Base-by-base conservation (phyloP, 306 rosid genomes). In the Argentina anserina region DNA sequence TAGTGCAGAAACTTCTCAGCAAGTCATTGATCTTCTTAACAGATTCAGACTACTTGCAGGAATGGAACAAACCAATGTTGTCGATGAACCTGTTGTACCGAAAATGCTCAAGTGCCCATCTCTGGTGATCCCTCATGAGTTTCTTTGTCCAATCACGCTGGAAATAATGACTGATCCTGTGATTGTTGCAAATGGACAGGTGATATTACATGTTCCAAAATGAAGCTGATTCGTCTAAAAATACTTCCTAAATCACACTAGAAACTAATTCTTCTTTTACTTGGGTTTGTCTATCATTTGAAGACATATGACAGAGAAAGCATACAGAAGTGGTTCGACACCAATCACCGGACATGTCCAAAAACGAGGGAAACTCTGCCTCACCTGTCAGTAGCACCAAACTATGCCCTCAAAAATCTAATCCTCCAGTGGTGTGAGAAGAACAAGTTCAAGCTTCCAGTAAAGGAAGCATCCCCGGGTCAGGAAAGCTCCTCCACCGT, bases 101-200 rank as follows among this genome's bases (percentile, higher is more conserved):
- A 87, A 61, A 78, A 73, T 26, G 84, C 85, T 89, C 49, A 91
- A 87, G 74, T 65, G 78, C 72, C 83, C 78, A 23, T 91, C 95
- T 73, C 67, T 91, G 83, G 66, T 91, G 79, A 91, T 91, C 75
- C 97, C 96, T 65, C 86, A 87, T 69, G 97, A 91, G 75, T 91
- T 89, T 52, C 96, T 89, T 29, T 91, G 96, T 73, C 95, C 97
- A 65, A 82, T 91, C 63, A 84, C 88, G 5, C 81, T 91, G 4
- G 95, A 91, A 71, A 77, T 89, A 52, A 91, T 91, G 95, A 71
- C 84, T 4, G 92, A 91, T 81, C 97, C 92, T 81, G 95, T 91
- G 63, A 87, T 89, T 78, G 45, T 89, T 45, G 87, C 90, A 12
- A 89, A 80, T 71, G 97, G 97, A 72, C 97, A 87, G 95, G 97